Base-by-base conservation (phyloP, 2,329 filamentous ascomycete genomes). In the Cucurbitaria berberidis region DNA sequence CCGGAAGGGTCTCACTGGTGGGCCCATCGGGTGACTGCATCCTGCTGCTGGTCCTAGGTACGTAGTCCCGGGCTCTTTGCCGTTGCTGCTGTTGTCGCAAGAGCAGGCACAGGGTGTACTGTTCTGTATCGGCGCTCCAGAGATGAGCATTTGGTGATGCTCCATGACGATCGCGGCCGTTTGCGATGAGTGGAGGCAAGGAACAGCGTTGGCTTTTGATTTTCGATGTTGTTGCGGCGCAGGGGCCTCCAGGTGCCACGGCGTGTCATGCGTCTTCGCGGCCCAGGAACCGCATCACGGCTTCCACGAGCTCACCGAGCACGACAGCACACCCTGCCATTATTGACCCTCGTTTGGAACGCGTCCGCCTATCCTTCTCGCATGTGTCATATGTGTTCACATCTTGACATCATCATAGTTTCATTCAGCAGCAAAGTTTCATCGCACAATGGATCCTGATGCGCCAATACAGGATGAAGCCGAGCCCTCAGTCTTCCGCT, bases 401-500 rank as follows among this genome's bases (percentile, higher is more conserved):
- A n/a, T n/a, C n/a, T n/a, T n/a, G n/a, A n/a, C n/a, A n/a, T n/a
- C n/a, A n/a, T n/a, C n/a, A n/a, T n/a, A n/a, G n/a, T n/a, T n/a
- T n/a, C n/a, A n/a, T n/a, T n/a, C n/a, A n/a, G n/a, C n/a, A n/a
- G n/a, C n/a, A n/a, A n/a, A n/a, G 22, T 15, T 27, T 21, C 5
- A n/a, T 11, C 5, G 11, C 4, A 11, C 36, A 44, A 74, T 73
- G 69, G 70, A 73, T 48, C 67, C 69, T 48, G 65, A 73, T 46
- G 47, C 59, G 22, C 67, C 70, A 16, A 19, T 60, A 53, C 60
- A 56, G 22, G 57, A 19, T 54, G 68, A 63, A 26, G 55, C 59
- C 13, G 64, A 66, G 44, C 79, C 76, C 11, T 76, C 76, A 27
- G 76, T 86, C 60, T 82, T 96, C 78, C 93, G 92, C 78, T 96